Base-by-base conservation (phyloP, 805 yeast species). In the Ogataea saltuana region DNA sequence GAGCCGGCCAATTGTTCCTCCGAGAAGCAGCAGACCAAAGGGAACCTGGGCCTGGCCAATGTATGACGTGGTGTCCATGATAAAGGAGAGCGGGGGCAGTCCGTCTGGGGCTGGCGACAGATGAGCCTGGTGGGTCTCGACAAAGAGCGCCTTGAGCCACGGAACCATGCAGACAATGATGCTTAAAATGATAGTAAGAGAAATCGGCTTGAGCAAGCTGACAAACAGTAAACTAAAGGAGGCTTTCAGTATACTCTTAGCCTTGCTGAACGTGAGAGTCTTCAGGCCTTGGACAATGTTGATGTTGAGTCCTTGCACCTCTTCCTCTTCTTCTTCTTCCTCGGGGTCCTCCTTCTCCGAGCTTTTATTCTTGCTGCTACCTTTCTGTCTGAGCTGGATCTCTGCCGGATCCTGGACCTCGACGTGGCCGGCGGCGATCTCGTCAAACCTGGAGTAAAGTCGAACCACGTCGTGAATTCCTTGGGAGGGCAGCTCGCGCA, bases 41-140 rank as follows among this genome's bases (percentile, higher is more conserved):
- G 97, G 98, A 25, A 91, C 96, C 38, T 86, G 80, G 0, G 97
- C 97, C 20, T 80, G 80, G 0, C 96, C 96, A 6, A 91, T 69
- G 59, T 91, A 91, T 2, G 77, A 59, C 0, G 91, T 72, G 51
- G 83, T 79, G 59, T 91, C 96, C 80, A 91, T 85, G 4, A 90
- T 43, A 51, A 90, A 90, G 26, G 88, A 88, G 22, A 91, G 69
- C 0, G 95, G 90, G 0, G 97, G 97, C 43, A 72, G 70, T 1
- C 73, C 71, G 63, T 91, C 98, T 0, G 98, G 98, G 0, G 97
- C 97, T 39, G 75, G 55, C 6, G 77, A 84, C 21, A 89, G 73
- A 6, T 68, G 61, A 22, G 72, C 74, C 33, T 66, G 67, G 19
- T 65, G 58, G 16, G 78, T 76, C 1, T 56, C 51, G 8, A 81